These are phyloP conservation scores for Podila minutissima DNA, from an alignment of 192 early-diverging fungal species.

Conservation along the genomic window DNA sequence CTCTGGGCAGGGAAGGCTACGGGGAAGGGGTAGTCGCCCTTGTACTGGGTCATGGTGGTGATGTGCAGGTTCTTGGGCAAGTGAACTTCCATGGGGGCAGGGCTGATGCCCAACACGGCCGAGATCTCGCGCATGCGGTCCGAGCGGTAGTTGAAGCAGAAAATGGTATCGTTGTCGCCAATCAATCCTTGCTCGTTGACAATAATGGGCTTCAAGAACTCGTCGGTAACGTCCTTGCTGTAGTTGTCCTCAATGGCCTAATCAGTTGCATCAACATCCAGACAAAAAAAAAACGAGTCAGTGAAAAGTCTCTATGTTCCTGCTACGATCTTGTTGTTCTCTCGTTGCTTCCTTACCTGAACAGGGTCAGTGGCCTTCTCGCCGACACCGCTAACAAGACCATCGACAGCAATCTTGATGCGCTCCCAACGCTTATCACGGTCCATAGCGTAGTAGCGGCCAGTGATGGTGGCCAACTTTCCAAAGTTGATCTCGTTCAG, in stretches of 20 bases:
- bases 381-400: conserved; percentile 80
- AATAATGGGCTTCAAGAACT: conserved; percentile 99
- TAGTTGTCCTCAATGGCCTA: conserved; percentile 88
- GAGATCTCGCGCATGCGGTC: conserved; percentile 98
- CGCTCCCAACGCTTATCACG: conserved; percentile 99
- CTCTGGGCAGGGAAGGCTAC: conserved; percentile 95
- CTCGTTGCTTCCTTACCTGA: conserved; percentile 39
- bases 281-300: no score
- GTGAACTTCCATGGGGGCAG: conserved; percentile 83
- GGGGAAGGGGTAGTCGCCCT: conserved; percentile 96
- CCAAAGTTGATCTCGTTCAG: conserved; percentile 80
- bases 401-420: conserved; percentile 94
- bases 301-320: no score
- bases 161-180: conserved; percentile 87
- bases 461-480: conserved; percentile 89
- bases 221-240: conserved; percentile 93
- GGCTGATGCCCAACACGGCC: conserved; percentile 86
- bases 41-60: conserved; percentile 98
- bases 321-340: no score
- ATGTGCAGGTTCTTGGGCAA: conserved; percentile 86
- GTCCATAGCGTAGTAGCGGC: conserved; percentile 99
- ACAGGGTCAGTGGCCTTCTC: conserved; percentile 74
- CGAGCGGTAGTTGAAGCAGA: conserved; percentile 99
- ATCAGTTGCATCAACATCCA: neutral
- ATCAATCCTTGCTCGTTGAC: conserved; percentile 82